Percentiles rank a stretch among this genome's conserved stretches.
These are phyloP conservation scores for Neopestalotiopsis rosae DNA, from an alignment of 2,329 filamentous ascomycete species.

Conservation along the genomic window DNA sequence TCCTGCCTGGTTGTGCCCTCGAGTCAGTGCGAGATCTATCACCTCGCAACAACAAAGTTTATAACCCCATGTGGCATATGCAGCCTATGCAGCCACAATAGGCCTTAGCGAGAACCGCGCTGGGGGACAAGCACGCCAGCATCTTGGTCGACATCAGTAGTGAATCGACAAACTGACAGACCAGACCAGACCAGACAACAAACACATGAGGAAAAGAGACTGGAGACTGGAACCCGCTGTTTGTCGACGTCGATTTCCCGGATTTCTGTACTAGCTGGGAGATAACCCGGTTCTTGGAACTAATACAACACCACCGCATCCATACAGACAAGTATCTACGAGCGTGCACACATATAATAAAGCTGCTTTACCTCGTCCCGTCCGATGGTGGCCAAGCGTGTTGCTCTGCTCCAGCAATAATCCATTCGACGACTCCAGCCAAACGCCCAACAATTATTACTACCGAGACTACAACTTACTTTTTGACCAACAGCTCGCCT, in stretches of 20 bases:
- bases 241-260: background rate
- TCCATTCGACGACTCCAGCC: too few relatives aligned
- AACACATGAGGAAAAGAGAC: background rate
- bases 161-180: background rate
- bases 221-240: background rate
- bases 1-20: background rate
- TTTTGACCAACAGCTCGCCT: too few relatives aligned
- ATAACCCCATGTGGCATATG: constrained; percentile 13
- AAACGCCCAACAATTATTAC: too few relatives aligned
- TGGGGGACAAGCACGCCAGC: background rate
- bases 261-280: background rate
- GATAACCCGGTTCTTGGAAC: too few relatives aligned
- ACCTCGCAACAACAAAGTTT: constrained; percentile 3
- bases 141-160: background rate
- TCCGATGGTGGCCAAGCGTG: too few relatives aligned
- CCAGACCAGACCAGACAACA: background rate
- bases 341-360: too few relatives aligned
- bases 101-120: constrained; percentile 11
- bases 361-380: too few relatives aligned
- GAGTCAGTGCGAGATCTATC: constrained; percentile 10
- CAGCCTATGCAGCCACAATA: constrained; percentile 1
- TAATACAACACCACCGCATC: too few relatives aligned
- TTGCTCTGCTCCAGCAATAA: too few relatives aligned
- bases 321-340: too few relatives aligned
- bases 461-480: too few relatives aligned